A percentile compares a stretch with the other conserved stretches of the same genome.
These are phyloP conservation scores for Spathaspora girioi DNA, from an alignment of 805 yeast genomes.

Conservation along the genomic window DNA sequence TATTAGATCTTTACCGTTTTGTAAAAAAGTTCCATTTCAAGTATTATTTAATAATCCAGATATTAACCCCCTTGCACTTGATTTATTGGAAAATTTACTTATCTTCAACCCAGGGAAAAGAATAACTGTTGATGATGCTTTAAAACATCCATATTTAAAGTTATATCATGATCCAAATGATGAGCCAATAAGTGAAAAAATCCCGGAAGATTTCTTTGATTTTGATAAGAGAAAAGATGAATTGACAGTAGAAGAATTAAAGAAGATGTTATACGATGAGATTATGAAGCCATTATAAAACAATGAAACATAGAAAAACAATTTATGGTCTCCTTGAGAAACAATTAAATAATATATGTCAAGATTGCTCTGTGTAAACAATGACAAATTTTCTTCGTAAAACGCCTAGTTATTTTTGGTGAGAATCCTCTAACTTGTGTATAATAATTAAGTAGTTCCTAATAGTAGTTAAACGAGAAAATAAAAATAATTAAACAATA, in stretches of 20 bases:
- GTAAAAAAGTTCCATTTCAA: slow-evolving; percentile 56
- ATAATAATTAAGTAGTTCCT: no score
- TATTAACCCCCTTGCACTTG: slow-evolving; percentile 45
- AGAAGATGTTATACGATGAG: slow-evolving; percentile 74
- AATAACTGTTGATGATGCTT: slow-evolving; percentile 71
- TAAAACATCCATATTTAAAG: slow-evolving; percentile 79
- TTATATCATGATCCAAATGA: slow-evolving; percentile 94
- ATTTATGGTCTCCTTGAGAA: no score
- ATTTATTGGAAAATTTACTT: slow-evolving; percentile 61
- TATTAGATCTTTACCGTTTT: slow-evolving; percentile 72
- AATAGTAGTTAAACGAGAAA: no score
- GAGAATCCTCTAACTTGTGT: no score
- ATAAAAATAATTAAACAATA: no score
- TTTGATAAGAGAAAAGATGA: slow-evolving; percentile 84
- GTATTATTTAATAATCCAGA: slow-evolving; percentile 36
- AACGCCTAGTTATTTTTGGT: no score
- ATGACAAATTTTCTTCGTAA: no score
- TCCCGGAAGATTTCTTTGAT: slow-evolving; percentile 83
- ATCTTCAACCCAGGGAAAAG: slow-evolving; percentile 70
- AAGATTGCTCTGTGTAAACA: background rate
- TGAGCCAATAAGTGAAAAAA: slow-evolving; percentile 82
- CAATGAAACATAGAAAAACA: background rate
- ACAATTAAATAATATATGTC: background rate
- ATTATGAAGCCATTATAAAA: slow-evolving; percentile 55
- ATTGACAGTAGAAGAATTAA: slow-evolving; percentile 70